These are phyloP conservation scores for Cymodocea nodosa DNA, from an alignment of 116 monocot genomes.

Conservation along the genomic window DNA sequence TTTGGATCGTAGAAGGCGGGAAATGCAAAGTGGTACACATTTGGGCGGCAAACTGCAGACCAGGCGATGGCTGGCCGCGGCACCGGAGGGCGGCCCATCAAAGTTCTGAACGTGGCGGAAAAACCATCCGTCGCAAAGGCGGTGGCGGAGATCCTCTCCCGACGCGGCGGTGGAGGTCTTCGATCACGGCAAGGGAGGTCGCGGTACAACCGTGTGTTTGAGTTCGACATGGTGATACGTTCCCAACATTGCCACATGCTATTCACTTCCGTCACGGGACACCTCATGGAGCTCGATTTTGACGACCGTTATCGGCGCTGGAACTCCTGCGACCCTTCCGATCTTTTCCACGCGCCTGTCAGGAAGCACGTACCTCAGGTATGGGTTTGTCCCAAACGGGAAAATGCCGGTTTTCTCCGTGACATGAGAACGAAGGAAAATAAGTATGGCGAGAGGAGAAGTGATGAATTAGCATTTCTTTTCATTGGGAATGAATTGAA, in stretches of 20 bases:
- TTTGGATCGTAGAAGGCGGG: too few relatives aligned
- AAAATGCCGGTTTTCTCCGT: too few relatives aligned
- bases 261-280: slow-evolving; percentile 31
- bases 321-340: slow-evolving; percentile 88
- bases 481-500: too few relatives aligned
- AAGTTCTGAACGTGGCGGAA: slow-evolving; percentile 24
- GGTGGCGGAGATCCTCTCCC: slow-evolving; percentile 23
- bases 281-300: slow-evolving; percentile 95
- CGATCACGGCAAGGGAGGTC: slow-evolving; percentile 13
- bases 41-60: too few relatives aligned
- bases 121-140: slow-evolving; percentile 26
- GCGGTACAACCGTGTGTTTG: slow-evolving; percentile 20
- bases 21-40: too few relatives aligned
- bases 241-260: slow-evolving; percentile 22
- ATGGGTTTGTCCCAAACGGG: not conserved
- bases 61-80: slow-evolving; percentile 1
- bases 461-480: too few relatives aligned
- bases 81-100: slow-evolving; percentile 1
- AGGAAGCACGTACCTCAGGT: slow-evolving; percentile 86
- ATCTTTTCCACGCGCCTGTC: slow-evolving; percentile 77
- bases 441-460: too few relatives aligned
- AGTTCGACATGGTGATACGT: slow-evolving; percentile 19
- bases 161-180: slow-evolving; percentile 11
- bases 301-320: slow-evolving; percentile 79
- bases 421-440: too few relatives aligned